A percentile compares a stretch with the other conserved stretches of the same genome.
These are phyloP conservation scores for Trichoderma brevicompactum DNA, from an alignment of 2,329 filamentous ascomycete genomes.

Conservation along the genomic window DNA sequence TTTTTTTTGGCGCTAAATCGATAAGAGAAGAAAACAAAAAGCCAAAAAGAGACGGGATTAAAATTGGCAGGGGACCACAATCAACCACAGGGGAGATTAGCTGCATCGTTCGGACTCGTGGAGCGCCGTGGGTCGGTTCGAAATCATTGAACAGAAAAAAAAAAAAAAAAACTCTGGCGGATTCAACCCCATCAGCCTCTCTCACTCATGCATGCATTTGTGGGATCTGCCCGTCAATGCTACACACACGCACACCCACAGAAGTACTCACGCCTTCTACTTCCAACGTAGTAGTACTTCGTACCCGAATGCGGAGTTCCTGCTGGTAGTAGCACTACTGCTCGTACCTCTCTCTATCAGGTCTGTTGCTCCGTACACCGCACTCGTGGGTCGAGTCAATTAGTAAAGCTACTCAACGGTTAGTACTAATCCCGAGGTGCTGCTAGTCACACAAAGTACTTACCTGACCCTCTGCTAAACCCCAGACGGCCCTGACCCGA, in stretches of 20 bases:
- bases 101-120: constrained; percentile 23
- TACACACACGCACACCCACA: not conserved
- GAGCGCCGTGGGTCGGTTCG: constrained; percentile 23
- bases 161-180: not conserved
- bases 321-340: not conserved
- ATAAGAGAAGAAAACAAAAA: constrained; percentile 5
- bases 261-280: too few species aligned
- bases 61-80: constrained; percentile 13
- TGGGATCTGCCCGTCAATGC: constrained; percentile 12
- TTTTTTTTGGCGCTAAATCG: too few species aligned
- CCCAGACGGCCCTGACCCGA: constrained; percentile 25
- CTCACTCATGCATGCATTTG: constrained; percentile 12
- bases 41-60: constrained; percentile 18
- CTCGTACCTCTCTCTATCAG: not conserved
- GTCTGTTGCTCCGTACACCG: constrained; percentile 10
- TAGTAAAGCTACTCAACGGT: constrained; percentile 11
- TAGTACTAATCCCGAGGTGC: constrained; percentile 6
- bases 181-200: constrained; percentile 2
- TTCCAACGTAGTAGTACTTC: too few species aligned
- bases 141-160: constrained; percentile 1
- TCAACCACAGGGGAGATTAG: constrained; percentile 19
- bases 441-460: constrained; percentile 12
- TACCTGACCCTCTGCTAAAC: constrained; percentile 22
- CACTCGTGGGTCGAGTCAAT: constrained; percentile 17
- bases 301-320: not conserved